phyloP scores from a whole-genome alignment of 2,329 filamentous ascomycete species.

The Aureobasidium subglaciale region DNA sequence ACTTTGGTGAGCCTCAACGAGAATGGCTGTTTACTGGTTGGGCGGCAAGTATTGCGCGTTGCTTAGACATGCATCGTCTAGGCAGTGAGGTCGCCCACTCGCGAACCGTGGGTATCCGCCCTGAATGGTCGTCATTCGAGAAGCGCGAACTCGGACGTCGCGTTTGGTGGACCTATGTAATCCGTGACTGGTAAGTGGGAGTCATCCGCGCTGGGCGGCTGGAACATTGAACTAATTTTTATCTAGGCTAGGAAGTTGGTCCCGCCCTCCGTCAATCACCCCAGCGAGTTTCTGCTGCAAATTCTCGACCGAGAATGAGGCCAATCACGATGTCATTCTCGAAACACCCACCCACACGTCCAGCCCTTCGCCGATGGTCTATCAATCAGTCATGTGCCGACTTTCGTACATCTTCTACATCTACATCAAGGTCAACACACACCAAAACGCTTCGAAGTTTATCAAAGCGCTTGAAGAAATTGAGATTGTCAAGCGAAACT shows the following conservation, averaged over 20 bases:
- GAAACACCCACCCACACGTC: background rate
- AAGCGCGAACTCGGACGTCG: slow-evolving; percentile 13
- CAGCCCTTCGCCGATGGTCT: slow-evolving; percentile 9
- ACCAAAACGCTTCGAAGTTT: slow-evolving; percentile 11
- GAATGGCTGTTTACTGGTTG: slow-evolving; percentile 12
- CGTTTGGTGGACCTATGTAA: slow-evolving; percentile 15
- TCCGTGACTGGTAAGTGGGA: slow-evolving; percentile 11
- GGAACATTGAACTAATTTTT: background rate
- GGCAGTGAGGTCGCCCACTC: slow-evolving; percentile 2
- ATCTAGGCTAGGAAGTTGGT: slow-evolving; percentile 13
- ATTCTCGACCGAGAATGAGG: background rate
- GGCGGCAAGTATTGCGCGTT: slow-evolving; percentile 8
- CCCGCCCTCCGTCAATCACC: slow-evolving; percentile 6
- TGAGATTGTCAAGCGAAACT: slow-evolving; percentile 8
- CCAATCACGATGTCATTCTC: background rate
- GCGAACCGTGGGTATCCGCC: background rate
- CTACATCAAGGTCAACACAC: slow-evolving; percentile 14
- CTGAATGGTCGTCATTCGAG: slow-evolving; percentile 10
- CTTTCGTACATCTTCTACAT: slow-evolving; percentile 17
- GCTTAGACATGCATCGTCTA: slow-evolving; percentile 13
- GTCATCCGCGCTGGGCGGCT: too few species aligned
- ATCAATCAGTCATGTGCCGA: slow-evolving; percentile 8
- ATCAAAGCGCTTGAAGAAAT: slow-evolving; percentile 14
- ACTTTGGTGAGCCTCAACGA: slow-evolving; percentile 13
- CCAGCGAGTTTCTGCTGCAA: slow-evolving; percentile 15